phyloP scores from a whole-genome alignment of 1,284 basidiomycete species.

The Ustilago sp. region DNA sequence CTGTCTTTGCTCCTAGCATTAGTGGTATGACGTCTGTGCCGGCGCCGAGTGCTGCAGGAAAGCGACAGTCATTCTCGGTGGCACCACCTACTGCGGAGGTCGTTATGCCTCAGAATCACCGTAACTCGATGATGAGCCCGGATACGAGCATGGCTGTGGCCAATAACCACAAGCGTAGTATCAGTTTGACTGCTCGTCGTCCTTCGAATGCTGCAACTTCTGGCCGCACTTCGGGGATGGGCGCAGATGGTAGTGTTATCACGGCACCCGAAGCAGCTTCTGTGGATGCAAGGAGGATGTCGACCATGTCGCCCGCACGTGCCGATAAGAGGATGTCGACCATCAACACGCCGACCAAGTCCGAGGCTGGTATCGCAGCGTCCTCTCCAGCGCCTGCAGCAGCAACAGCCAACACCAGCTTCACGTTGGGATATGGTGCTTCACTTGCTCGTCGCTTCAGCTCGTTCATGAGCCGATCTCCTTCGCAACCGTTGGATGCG shows the following conservation, averaged over 20 bases:
- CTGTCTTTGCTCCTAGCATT: constrained; percentile 29
- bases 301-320: constrained; percentile 31
- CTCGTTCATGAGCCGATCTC: constrained; percentile 59
- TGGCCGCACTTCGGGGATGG: constrained; percentile 12
- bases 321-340: constrained; percentile 20
- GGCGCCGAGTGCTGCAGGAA: constrained; percentile 22
- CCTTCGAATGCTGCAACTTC: constrained; percentile 15
- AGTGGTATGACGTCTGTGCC: constrained; percentile 29
- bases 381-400: constrained; percentile 26
- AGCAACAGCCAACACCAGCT: constrained; percentile 34
- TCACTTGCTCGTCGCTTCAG: constrained; percentile 61
- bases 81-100: constrained; percentile 14
- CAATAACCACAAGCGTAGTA: constrained; percentile 56
- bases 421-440: constrained; percentile 45
- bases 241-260: constrained; percentile 3
- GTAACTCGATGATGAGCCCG: constrained; percentile 48
- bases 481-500: constrained; percentile 53
- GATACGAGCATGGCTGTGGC: constrained; percentile 38
- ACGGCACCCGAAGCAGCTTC: constrained; percentile 13
- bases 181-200: constrained; percentile 51
- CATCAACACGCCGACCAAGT: constrained; percentile 23
- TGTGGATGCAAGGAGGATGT: constrained; percentile 23
- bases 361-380: constrained; percentile 15
- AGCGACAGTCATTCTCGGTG: constrained; percentile 29
- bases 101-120: constrained; percentile 18